Conservation (phyloP, 345 rosid species). For the Lagerstroemia speciosa region DNA sequence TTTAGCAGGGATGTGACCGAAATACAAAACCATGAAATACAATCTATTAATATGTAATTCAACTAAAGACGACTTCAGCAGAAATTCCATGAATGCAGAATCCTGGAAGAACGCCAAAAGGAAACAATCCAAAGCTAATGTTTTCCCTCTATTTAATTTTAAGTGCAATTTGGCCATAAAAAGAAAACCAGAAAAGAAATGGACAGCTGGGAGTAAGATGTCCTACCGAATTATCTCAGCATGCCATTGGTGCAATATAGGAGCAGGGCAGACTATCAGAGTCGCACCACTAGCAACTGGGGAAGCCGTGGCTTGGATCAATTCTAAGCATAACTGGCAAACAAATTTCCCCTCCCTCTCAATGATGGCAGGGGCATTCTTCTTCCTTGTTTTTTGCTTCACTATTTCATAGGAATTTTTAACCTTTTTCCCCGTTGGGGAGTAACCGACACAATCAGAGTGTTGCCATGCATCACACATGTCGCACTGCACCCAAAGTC, state of each 20-base stretch:
- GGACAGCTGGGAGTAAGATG: neutral
- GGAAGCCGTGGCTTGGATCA: constrained; percentile 60
- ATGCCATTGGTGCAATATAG: constrained; percentile 95
- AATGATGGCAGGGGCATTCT: constrained; percentile 34
- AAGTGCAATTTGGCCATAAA: neutral
- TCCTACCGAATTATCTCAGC: constrained; percentile 74
- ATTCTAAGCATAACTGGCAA: constrained; percentile 72
- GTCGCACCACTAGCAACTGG: constrained; percentile 86
- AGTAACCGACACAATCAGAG: constrained; percentile 94
- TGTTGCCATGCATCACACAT: constrained; percentile 99
- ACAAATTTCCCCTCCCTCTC: constrained; percentile 68
- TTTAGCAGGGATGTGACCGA: neutral
- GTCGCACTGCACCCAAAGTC: constrained; percentile 96
- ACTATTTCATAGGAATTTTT: constrained; percentile 13
- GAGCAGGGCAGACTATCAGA: constrained; percentile 89
- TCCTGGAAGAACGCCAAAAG: neutral
- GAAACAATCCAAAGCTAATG: neutral
- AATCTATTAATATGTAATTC: neutral
- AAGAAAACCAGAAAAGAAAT: neutral
- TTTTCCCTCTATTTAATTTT: neutral
- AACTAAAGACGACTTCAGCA: neutral
- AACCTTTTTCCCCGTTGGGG: constrained; percentile 49
- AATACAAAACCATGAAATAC: neutral
- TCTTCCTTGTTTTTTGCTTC: constrained; percentile 37
- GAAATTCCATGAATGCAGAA: neutral